A percentile compares a stretch with the other conserved stretches of the same genome.
Conservation (phyloP, 495 filamentous ascomycete genomes). For the Aspergillus hancockii region DNA sequence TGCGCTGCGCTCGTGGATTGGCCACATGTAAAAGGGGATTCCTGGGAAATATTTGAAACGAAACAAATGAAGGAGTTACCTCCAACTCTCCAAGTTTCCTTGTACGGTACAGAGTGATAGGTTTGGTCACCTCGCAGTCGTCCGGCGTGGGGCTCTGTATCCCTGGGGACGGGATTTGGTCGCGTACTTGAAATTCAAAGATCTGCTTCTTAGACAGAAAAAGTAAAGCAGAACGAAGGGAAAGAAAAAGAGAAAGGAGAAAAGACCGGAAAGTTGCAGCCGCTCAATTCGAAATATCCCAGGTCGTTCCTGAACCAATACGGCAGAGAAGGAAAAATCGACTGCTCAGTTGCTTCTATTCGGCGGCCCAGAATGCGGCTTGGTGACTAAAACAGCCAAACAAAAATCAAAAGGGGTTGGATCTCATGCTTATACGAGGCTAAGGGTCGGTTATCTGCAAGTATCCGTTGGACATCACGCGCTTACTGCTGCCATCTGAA, state of each 20-base stretch:
- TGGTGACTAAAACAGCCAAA: slow-evolving; percentile 12
- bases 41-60: slow-evolving; percentile 21
- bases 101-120: slow-evolving; percentile 13
- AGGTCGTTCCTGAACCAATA: background rate
- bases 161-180: background rate
- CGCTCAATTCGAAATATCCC: slow-evolving; percentile 1
- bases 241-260: background rate
- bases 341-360: background rate
- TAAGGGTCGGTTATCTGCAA: slow-evolving; percentile 23
- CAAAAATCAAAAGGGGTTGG: background rate
- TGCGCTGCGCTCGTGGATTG: slow-evolving; percentile 11
- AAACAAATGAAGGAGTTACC: slow-evolving; percentile 9
- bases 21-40: slow-evolving; percentile 15
- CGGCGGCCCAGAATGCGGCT: slow-evolving; percentile 8
- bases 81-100: background rate
- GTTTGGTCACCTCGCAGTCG: slow-evolving; percentile 2
- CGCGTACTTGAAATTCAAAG: background rate
- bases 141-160: background rate
- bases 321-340: background rate
- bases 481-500: slow-evolving; percentile 15
- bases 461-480: slow-evolving; percentile 26
- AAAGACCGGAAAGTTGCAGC: slow-evolving; percentile 4
- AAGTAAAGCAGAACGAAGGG: too few relatives aligned
- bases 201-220: background rate
- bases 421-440: slow-evolving; percentile 8